Evolutionary conservation across 148 eudicot species (phyloP), one percentile per base, ranked within the genome.

Genomic region (Camellia japonica): DNA sequence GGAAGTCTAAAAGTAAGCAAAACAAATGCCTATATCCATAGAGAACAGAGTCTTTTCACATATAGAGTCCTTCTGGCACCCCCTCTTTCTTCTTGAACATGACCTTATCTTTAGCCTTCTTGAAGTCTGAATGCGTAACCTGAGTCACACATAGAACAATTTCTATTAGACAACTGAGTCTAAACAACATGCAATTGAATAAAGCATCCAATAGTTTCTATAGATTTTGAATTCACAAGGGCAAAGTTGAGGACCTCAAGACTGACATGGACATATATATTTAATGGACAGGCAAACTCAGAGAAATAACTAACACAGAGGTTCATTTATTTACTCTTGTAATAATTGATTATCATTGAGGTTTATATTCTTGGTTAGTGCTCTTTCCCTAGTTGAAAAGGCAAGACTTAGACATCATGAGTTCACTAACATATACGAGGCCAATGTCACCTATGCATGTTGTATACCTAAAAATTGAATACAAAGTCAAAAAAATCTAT

Each of bases 31-130:
- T 19, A 12, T 47, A 47, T 43, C 51, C n/a, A 23, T 23, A 18
- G 6, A 23, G 66, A 70, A 15, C 30, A 6, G 4, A 55, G 18
- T 23, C 42, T 70, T 71, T 63, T 80, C 81, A 90, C 93, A 90
- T 90, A 51, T 90, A 90, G 5, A 90, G 93, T 41, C 93, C 93
- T 81, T 90, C 93, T 7, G 93, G 91, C 73, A 90, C 93, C 0
- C 93, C 93, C 81, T 90, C 93, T 82, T 90, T 90, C 87, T 90
- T 90, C 89, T 90, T 90, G 83, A 80, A 90, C 93, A 90, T 90
- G 55, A 90, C 93, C 82, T 90, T 90, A 55, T 90, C 93, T 78
- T 90, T 90, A 8, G 93, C 93, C 80, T 88, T 90, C 82, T 90
- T 90, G 86, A 90, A 90, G 81, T 90, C 93, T 6, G 77, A 60